A percentile compares a stretch with the other conserved stretches of the same genome.
phyloP scores from a whole-genome alignment of 768 basidiomycete species.

The Mycena chlorophos region DNA sequence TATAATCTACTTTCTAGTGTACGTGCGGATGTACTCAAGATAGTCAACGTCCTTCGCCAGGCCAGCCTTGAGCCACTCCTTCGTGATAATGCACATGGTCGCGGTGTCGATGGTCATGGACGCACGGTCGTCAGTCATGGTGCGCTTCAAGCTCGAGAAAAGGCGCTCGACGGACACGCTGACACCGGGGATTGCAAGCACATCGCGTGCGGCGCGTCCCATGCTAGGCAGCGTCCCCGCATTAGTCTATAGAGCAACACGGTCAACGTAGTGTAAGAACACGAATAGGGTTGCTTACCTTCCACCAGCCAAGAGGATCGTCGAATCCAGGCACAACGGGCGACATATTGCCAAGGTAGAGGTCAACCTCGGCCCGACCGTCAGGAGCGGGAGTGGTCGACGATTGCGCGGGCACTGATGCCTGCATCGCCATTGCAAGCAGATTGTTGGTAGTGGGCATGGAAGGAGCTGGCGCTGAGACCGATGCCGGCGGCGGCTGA shows the following conservation, averaged over 20 bases:
- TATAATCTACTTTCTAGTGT: slow-evolving; percentile 2
- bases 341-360: slow-evolving; percentile 7
- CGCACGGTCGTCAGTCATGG: slow-evolving; percentile 12
- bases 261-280: no score
- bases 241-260: slow-evolving; percentile 7
- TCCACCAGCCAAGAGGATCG: slow-evolving; percentile 11
- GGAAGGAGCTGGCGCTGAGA: not conserved
- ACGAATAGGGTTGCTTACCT: not conserved
- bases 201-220: slow-evolving; percentile 16
- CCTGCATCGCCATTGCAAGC: slow-evolving; percentile 7
- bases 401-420: not conserved
- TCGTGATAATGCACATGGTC: slow-evolving; percentile 13
- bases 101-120: slow-evolving; percentile 20
- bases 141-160: slow-evolving; percentile 22
- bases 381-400: not conserved
- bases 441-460: not conserved
- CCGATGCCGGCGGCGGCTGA: not conserved
- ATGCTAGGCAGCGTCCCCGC: slow-evolving; percentile 11
- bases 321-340: slow-evolving; percentile 3
- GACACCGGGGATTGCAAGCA: slow-evolving; percentile 24
- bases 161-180: slow-evolving; percentile 24
- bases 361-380: slow-evolving; percentile 7
- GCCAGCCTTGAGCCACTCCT: slow-evolving; percentile 23
- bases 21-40: slow-evolving; percentile 13
- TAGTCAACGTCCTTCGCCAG: slow-evolving; percentile 20